These are phyloP conservation scores for Mortierella sp. DNA, from an alignment of 371 early-diverging fungal genomes.

Conservation along the genomic window DNA sequence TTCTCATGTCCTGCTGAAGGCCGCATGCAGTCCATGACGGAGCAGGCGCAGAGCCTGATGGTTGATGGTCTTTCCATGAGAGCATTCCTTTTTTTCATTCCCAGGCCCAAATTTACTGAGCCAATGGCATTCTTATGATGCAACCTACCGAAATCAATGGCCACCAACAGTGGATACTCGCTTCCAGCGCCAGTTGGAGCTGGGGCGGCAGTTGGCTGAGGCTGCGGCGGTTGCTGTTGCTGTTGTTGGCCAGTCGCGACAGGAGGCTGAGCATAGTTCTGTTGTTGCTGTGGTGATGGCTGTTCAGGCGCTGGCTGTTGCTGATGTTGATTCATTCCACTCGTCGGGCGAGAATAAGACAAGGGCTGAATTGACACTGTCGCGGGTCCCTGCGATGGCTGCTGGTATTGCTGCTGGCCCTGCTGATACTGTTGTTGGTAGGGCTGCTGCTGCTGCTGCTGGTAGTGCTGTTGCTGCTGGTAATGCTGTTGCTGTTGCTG, in stretches of 20 bases:
- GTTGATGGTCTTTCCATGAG: too few species aligned
- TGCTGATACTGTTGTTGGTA: slow-evolving; percentile 25
- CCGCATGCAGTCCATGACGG: too few species aligned
- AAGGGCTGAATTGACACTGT: slow-evolving; percentile 43
- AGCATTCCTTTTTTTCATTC: too few species aligned
- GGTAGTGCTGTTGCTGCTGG: slow-evolving; percentile 18
- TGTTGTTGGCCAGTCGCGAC: slow-evolving; percentile 11
- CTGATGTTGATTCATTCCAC: slow-evolving; percentile 1
- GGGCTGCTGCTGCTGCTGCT: slow-evolving; percentile 24
- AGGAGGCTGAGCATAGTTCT: slow-evolving; percentile 19
- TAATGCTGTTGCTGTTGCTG: slow-evolving; percentile 16
- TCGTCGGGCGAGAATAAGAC: slow-evolving; percentile 15
- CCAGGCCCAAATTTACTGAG: too few species aligned
- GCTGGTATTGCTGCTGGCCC: slow-evolving; percentile 25
- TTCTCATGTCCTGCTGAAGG: too few species aligned
- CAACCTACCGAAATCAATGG: slow-evolving; percentile 50
- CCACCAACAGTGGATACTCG: slow-evolving; percentile 48
- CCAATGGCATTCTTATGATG: too few species aligned
- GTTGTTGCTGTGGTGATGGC: slow-evolving; percentile 23
- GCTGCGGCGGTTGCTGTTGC: slow-evolving; percentile 15
- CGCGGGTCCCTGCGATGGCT: slow-evolving; percentile 14
- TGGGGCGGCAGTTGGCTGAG: slow-evolving; percentile 11
- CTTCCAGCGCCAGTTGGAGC: slow-evolving; percentile 10
- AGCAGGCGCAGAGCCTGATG: too few species aligned
- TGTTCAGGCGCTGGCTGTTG: slow-evolving; percentile 5